Base-by-base conservation (phyloP, 192 early-diverging fungal genomes). In the Funneliformis mosseae region DNA sequence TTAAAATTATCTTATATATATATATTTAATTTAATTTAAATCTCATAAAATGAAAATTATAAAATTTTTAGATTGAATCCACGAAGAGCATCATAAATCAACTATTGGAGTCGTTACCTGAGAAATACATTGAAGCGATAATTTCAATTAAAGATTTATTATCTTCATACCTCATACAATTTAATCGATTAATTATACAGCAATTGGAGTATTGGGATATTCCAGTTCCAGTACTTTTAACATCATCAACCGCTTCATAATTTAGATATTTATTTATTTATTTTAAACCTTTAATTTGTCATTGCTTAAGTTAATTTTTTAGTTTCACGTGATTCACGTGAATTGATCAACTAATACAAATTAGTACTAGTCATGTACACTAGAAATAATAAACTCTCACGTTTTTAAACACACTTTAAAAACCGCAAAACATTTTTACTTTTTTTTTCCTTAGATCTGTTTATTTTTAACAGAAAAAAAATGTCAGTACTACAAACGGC, bases 401-500 rank as follows among this genome's bases (percentile, higher is more conserved):
- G 9, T 45, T 45, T 50, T 55, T 21, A 7, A 21, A 21, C 50
- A 55, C 16, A 18, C 4, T 55, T 55, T 18, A 18, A 4, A 14
- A 16, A 50, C 16, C 18, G 3, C 48, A 50, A 55, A 18, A 55
- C 7, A 21, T 55, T 4, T 55, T 21, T 18, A 18, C 5, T 55
- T 21, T 16, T 21, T 55, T 21, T 55, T 18, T 55, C 16, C 4
- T 55, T 21, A 5, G 21, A 55, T 55, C 6, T 21, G 18, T 21
- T 55, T 21, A 6, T 55, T 55, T 21, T 55, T 55, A 4, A 18
- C 21, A 21, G 7, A 21, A 21, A 21, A 64, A 64, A 62, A 64
- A 77, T 77, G 76, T 77, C 78, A 5, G 78, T 79, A 38, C 64
- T 79, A 50, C 78, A 79, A 59, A 39, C 67, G n/a, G 78, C 78